Evolutionary conservation across 2,329 filamentous ascomycete species (phyloP).

Genomic region (Karstenula rhodostoma): DNA sequence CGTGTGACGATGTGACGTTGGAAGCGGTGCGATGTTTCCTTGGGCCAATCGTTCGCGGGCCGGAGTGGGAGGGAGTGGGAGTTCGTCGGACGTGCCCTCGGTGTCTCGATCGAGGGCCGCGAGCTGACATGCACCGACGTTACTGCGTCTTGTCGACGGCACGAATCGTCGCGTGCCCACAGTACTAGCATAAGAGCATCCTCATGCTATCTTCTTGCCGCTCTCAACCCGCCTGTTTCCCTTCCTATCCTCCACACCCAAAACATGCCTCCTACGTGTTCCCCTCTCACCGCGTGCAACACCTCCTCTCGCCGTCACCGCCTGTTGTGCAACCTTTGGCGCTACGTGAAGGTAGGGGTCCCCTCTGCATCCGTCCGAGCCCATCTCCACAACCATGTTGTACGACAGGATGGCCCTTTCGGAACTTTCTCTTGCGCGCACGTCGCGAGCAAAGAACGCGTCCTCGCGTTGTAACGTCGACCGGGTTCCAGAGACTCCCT

Average conservation of each 20-base stretch:
- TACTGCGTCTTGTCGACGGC: background rate
- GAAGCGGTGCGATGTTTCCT: constrained; percentile 16
- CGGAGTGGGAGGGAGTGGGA: constrained; percentile 11
- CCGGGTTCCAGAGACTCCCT: constrained; percentile 12
- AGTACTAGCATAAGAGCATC: background rate
- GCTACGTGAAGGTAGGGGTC: background rate
- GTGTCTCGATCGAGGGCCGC: background rate
- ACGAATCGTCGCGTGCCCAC: background rate
- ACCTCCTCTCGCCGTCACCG: constrained; percentile 13
- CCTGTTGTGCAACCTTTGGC: constrained; percentile 21
- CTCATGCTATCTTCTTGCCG: background rate
- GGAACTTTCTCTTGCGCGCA: constrained; percentile 12
- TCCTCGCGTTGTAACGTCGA: constrained; percentile 20
- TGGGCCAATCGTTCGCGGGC: constrained; percentile 17
- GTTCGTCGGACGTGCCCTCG: background rate
- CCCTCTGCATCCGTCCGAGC: background rate
- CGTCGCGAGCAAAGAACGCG: constrained; percentile 8
- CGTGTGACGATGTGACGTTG: constrained; percentile 20
- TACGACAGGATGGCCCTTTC: constrained; percentile 15
- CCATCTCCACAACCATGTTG: constrained; percentile 10
- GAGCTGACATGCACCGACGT: background rate
- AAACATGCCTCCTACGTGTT: background rate
- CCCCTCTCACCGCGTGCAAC: constrained; percentile 1
- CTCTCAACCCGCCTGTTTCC: too few species aligned
- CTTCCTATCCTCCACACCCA: background rate